These are phyloP conservation scores for Yarrowia hollandica DNA, from an alignment of 805 yeast species.

Conservation along the genomic window DNA sequence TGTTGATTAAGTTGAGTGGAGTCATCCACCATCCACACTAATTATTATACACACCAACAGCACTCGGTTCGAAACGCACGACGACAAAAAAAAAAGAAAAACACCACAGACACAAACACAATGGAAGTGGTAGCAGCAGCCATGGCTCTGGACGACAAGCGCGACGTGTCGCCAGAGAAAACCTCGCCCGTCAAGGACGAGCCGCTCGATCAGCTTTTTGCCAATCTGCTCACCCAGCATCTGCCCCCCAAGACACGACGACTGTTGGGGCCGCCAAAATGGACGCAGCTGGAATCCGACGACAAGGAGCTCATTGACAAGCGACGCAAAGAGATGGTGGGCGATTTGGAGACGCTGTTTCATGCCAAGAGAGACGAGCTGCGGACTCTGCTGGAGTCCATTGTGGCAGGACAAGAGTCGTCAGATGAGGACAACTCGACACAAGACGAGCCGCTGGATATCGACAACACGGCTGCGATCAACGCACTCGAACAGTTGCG, in stretches of 20 bases:
- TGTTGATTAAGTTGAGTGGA: too few relatives aligned
- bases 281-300: constrained; percentile 15
- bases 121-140: constrained; percentile 27
- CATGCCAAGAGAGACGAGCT: constrained; percentile 5
- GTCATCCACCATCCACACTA: too few relatives aligned
- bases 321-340: constrained; percentile 12
- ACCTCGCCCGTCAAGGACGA: not conserved
- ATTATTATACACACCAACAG: too few relatives aligned
- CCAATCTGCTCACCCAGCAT: not conserved
- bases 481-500: constrained; percentile 21
- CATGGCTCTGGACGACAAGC: constrained; percentile 23
- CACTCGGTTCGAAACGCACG: too few relatives aligned
- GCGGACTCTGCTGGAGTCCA: constrained; percentile 9
- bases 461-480: constrained; percentile 10
- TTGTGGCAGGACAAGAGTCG: constrained; percentile 6
- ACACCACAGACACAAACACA: not conserved
- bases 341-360: constrained; percentile 1
- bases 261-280: not conserved
- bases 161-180: constrained; percentile 20
- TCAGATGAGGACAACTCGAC: not conserved
- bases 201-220: constrained; percentile 2
- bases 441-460: constrained; percentile 9
- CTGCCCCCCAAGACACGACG: constrained; percentile 7
- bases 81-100: too few relatives aligned
- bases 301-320: constrained; percentile 17